A percentile compares a stretch with the other conserved stretches of the same genome.
These are phyloP conservation scores for Aspergillus bombycis DNA, from an alignment of 2,329 filamentous ascomycete genomes.

Conservation along the genomic window DNA sequence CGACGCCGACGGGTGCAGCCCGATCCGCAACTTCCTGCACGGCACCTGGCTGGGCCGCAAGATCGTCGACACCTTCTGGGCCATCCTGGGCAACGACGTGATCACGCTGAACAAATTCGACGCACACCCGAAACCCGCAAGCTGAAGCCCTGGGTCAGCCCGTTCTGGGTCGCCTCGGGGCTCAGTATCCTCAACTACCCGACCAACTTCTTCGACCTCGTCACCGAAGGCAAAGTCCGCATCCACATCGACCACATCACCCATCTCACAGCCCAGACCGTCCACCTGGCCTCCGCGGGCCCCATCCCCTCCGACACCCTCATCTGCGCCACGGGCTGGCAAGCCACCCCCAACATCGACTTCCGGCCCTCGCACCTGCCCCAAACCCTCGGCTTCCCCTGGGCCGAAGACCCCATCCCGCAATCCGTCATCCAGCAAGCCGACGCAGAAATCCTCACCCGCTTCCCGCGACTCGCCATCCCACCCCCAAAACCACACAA, in stretches of 20 bases:
- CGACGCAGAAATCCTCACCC: slow-evolving; percentile 54
- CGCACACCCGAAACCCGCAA: slow-evolving; percentile 49
- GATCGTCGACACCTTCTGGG: slow-evolving; percentile 58
- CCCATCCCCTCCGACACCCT: slow-evolving; percentile 55
- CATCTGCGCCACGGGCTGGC: slow-evolving; percentile 62
- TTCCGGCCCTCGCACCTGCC: slow-evolving; percentile 51
- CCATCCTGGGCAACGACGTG: slow-evolving; percentile 52
- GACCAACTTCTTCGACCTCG: slow-evolving; percentile 59
- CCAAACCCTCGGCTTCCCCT: slow-evolving; percentile 53
- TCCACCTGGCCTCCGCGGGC: slow-evolving; percentile 55
- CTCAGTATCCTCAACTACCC: slow-evolving; percentile 66
- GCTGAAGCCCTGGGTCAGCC: slow-evolving; percentile 49
- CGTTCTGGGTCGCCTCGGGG: slow-evolving; percentile 59
- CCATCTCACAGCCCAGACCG: slow-evolving; percentile 47
- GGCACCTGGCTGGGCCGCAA: slow-evolving; percentile 55
- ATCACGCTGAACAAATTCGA: slow-evolving; percentile 52
- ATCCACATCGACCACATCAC: slow-evolving; percentile 60
- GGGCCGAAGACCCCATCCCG: slow-evolving; percentile 37
- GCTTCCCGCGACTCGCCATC: slow-evolving; percentile 53
- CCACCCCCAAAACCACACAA: slow-evolving; percentile 40
- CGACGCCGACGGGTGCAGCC: slow-evolving; percentile 59
- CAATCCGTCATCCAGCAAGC: slow-evolving; percentile 44
- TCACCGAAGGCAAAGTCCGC: slow-evolving; percentile 57
- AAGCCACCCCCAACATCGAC: slow-evolving; percentile 50
- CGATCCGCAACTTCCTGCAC: slow-evolving; percentile 53